Percentiles rank a stretch among this genome's conserved stretches.
Conservation (phyloP, 331 rosid genomes). For the Pyrus hybrid region DNA sequence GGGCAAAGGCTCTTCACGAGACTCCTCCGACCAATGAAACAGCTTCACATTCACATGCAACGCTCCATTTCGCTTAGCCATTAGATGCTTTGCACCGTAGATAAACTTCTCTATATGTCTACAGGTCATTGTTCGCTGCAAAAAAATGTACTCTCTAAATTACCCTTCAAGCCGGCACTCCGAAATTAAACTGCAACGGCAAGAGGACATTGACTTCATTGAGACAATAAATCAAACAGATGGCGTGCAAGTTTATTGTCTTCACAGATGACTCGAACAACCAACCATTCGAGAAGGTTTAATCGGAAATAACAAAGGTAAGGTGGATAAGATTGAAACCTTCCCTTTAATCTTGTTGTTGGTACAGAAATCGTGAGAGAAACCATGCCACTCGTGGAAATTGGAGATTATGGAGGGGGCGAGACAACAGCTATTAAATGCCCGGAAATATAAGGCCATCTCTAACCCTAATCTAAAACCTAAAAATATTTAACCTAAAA, state of each 20-base stretch:
- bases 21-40: no score
- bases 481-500: no score
- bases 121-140: background rate
- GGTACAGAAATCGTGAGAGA: background rate
- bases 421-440: background rate
- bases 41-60: no score
- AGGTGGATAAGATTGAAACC: background rate
- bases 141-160: background rate
- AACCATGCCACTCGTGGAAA: background rate
- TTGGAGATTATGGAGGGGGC: background rate
- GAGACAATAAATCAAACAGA: background rate
- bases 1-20: background rate
- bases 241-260: background rate
- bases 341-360: background rate
- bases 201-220: background rate
- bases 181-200: background rate
- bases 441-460: background rate
- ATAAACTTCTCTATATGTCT: background rate
- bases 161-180: background rate
- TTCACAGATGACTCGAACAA: no score
- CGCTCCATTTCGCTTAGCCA: no score
- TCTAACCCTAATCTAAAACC: no score
- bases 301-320: background rate
- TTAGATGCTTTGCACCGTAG: no score
- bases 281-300: background rate